Conservation (phyloP, 1,284 basidiomycete species). For the Naganishia sp. region DNA sequence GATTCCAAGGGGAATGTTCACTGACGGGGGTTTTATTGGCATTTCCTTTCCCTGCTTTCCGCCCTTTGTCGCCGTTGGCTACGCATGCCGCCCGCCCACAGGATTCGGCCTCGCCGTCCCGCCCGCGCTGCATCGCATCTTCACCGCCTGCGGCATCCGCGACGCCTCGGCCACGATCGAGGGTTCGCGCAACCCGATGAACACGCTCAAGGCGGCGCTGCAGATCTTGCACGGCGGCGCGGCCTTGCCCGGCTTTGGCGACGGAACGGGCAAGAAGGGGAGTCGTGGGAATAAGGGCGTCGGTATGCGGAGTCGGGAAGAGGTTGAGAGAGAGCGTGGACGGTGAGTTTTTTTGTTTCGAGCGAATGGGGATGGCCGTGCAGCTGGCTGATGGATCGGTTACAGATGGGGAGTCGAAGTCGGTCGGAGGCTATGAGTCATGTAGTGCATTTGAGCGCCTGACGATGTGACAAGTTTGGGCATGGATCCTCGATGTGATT, state of each 20-base stretch:
- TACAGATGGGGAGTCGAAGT: conserved; percentile 48
- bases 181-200: conserved; percentile 82
- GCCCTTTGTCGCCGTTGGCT: neutral
- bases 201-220: conserved; percentile 57
- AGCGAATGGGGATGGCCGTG: no score
- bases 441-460: no score
- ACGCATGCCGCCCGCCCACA: conserved; percentile 30
- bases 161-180: conserved; percentile 92
- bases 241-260: conserved; percentile 49
- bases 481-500: neutral
- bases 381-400: no score
- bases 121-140: conserved; percentile 78
- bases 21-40: no score
- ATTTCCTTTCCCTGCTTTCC: no score
- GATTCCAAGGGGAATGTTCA: neutral
- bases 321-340: conserved; percentile 52
- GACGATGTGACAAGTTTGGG: neutral
- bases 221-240: conserved; percentile 53
- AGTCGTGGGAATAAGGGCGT: conserved; percentile 49
- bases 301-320: conserved; percentile 50
- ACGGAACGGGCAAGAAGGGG: conserved; percentile 42
- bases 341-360: conserved; percentile 31
- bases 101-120: conserved; percentile 92
- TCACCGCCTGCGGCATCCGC: conserved; percentile 90
- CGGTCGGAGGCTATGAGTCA: conserved; percentile 40